Conservation (phyloP, 23 red algal species). For the Agarophyton chilense region DNA sequence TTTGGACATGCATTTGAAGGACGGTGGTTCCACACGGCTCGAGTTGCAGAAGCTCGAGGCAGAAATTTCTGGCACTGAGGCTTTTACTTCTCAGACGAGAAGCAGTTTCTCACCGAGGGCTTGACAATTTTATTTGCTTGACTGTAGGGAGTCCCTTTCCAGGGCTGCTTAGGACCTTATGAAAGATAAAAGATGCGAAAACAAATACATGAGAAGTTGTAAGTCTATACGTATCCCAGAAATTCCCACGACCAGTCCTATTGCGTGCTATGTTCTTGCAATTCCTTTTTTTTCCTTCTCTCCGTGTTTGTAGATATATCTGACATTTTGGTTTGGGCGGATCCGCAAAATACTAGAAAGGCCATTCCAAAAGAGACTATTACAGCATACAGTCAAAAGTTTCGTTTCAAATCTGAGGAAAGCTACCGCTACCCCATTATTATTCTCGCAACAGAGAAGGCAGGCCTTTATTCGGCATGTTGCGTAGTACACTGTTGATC, state of each 20-base stretch:
- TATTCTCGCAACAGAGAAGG: slow-evolving; percentile 18
- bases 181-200: slow-evolving; percentile 11
- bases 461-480: neutral
- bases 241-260: neutral
- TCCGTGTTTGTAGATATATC: slow-evolving; percentile 16
- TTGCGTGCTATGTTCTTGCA: neutral
- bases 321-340: neutral
- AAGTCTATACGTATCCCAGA: neutral
- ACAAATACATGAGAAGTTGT: neutral
- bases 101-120: neutral
- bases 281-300: neutral
- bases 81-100: neutral
- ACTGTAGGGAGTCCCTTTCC: neutral
- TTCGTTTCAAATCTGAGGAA: neutral
- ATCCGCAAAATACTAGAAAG: slow-evolving; percentile 1
- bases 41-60: neutral
- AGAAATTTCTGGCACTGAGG: neutral
- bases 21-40: neutral
- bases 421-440: neutral
- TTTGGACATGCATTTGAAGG: slow-evolving; percentile 4
- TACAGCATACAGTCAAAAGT: neutral
- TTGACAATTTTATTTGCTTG: neutral
- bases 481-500: no score
- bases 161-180: neutral
- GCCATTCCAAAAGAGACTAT: neutral